Evolutionary conservation across 371 early-diverging fungal species (phyloP), one percentile per base, ranked within the genome.

Genomic region (Vittaforma corneae): DNA sequence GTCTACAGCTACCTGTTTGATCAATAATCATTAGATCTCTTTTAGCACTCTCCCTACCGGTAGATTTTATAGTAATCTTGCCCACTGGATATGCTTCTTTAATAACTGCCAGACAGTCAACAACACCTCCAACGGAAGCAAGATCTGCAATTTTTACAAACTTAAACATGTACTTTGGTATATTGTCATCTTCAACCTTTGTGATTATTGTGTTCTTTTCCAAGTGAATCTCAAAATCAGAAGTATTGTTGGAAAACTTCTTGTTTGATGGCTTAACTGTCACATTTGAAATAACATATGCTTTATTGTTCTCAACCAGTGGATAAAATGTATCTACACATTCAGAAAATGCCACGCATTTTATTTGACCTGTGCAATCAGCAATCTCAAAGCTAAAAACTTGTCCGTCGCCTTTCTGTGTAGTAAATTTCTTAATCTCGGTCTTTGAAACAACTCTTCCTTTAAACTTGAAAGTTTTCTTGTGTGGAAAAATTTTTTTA

Each of bases 181-280:
- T 42, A 11, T 58, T 57, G 4, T 54, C 48, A 33, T 65, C 71
- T 22, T 32, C 56, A 48, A 37, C 11, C 16, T 34, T 3, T 30
- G 26, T 24, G 1, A 79, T 47, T 22, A 63, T 59, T 20, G 70
- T 67, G 6, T 55, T 66, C 52, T 66, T 67, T 38, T 79, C 79
- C 24, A 72, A 51, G 28, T 68, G 48, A 2, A 79, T 73, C 47
- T 79, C 79, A 51, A 77, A 79, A 32, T 70, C 71, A 54, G 48
- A 65, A 9, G 50, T 69, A 33, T 65, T 67, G 32, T 51, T 62
- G 26, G 51, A 32, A 54, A 50, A 77, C 35, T 62, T 42, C 57
- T 69, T 72, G 52, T 76, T 77, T 16, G 77, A 73, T 68, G 75
- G 66, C 60, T 79, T 79, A 6, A 77, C 29, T 20, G 46, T 28